Conservation (phyloP, 495 filamentous ascomycete species). For the Talaromyces ruber region DNA sequence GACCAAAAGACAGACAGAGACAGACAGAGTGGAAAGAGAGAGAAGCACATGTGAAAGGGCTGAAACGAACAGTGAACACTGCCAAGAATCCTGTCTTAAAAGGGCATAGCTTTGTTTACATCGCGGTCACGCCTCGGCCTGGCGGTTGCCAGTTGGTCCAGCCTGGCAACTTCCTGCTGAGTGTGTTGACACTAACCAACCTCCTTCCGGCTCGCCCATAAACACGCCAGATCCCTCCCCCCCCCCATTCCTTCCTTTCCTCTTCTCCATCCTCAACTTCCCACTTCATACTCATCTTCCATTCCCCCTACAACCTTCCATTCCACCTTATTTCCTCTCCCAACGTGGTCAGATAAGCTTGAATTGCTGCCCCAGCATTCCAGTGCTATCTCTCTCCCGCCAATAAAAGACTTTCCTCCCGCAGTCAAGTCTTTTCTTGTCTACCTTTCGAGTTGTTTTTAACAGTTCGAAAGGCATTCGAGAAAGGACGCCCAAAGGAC, state of each 20-base stretch:
- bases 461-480: conserved; percentile 85
- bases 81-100: background rate
- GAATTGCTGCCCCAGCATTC: conserved; percentile 12
- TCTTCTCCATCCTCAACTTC: background rate
- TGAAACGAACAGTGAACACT: too few relatives aligned
- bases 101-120: conserved; percentile 7
- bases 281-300: conserved; percentile 6
- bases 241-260: conserved; percentile 6
- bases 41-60: background rate
- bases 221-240: conserved; percentile 2
- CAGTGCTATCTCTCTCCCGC: conserved; percentile 9
- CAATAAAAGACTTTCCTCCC: conserved; percentile 36
- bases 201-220: conserved; percentile 3
- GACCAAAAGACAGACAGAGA: background rate
- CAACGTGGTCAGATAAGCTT: conserved; percentile 22
- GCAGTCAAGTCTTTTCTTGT: conserved; percentile 69
- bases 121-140: conserved; percentile 4
- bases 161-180: background rate
- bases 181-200: background rate
- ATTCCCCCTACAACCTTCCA: conserved; percentile 11
- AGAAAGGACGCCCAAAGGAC: conserved; percentile 78
- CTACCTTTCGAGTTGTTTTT: conserved; percentile 76
- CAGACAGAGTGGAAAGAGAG: background rate
- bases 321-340: conserved; percentile 10
- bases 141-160: background rate